phyloP scores from a whole-genome alignment of 257 asterid genomes.

The Penstemon barbatus region DNA sequence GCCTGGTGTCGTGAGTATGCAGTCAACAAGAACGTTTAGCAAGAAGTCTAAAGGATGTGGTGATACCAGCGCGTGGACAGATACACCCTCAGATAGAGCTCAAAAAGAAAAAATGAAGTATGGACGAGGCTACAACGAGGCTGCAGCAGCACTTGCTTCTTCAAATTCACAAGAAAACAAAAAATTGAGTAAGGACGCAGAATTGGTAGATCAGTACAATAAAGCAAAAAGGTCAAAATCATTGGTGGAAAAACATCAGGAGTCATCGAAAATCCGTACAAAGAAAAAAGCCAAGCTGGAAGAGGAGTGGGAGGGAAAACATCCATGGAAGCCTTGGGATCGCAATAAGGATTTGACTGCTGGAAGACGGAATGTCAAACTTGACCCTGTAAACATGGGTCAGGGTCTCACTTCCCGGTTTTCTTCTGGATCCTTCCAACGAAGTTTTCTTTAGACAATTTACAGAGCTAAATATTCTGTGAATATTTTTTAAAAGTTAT shows the following conservation, averaged over 20 bases:
- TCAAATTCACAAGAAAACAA: constrained; percentile 58
- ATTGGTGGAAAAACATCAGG: constrained; percentile 76
- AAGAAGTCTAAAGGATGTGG: constrained; percentile 85
- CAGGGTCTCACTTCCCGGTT: constrained; percentile 86
- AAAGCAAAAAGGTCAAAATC: constrained; percentile 86
- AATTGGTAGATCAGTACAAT: constrained; percentile 80
- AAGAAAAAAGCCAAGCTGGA: constrained; percentile 76
- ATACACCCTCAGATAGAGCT: constrained; percentile 85
- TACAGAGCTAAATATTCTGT: too few relatives aligned
- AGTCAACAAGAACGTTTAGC: constrained; percentile 66
- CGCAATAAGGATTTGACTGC: constrained; percentile 94
- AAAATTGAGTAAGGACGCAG: constrained; percentile 57
- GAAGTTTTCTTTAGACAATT: constrained; percentile 63
- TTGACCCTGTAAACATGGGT: constrained; percentile 66
- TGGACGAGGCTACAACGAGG: constrained; percentile 77
- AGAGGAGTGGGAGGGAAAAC: constrained; percentile 87
- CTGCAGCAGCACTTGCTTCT: constrained; percentile 61
- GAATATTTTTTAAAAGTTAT: too few relatives aligned
- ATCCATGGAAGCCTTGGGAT: constrained; percentile 99
- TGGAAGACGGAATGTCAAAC: constrained; percentile 76
- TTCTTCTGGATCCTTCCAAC: constrained; percentile 82
- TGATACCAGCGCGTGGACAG: constrained; percentile 95
- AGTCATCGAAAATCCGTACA: constrained; percentile 37
- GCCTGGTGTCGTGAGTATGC: constrained; percentile 77
- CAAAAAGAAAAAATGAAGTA: constrained; percentile 91